Evolutionary conservation across 1,139 yeast genomes (phyloP).

Genomic region (Protomyces inundatus): DNA sequence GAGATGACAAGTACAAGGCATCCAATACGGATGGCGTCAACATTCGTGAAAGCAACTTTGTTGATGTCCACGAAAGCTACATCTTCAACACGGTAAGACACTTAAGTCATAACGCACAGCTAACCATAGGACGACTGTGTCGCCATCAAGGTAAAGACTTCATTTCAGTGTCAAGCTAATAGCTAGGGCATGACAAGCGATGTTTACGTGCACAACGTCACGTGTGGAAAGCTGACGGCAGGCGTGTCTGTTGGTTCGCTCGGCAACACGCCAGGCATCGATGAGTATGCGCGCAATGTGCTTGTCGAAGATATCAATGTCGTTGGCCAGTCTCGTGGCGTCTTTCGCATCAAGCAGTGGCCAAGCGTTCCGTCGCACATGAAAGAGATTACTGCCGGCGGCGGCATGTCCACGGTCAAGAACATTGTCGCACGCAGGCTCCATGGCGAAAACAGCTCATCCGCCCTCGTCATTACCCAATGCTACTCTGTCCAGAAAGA

Average conservation of each 20-base stretch:
- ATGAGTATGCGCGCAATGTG: neutral
- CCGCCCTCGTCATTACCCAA: neutral
- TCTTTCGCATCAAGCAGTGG: neutral
- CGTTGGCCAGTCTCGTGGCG: neutral
- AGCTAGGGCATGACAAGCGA: neutral
- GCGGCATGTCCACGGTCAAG: neutral
- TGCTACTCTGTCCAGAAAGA: neutral
- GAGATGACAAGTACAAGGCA: too few species aligned
- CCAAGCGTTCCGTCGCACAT: neutral
- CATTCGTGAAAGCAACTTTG: neutral
- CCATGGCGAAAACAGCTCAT: neutral
- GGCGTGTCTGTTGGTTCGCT: conserved; percentile 2
- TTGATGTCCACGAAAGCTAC: neutral
- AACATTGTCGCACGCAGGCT: neutral
- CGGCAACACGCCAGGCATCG: neutral
- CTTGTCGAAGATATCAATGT: neutral
- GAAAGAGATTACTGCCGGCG: conserved; percentile 1
- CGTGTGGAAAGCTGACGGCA: neutral
- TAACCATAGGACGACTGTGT: neutral
- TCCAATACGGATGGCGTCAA: conserved; percentile 4
- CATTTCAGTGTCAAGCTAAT: too few species aligned
- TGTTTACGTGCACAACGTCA: conserved; percentile 4
- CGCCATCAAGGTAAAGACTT: neutral
- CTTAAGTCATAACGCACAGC: neutral
- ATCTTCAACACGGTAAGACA: neutral